Percentiles rank a stretch among this genome's conserved stretches.
Conservation (phyloP, 768 basidiomycete genomes). For the Trametopsis cervina region DNA sequence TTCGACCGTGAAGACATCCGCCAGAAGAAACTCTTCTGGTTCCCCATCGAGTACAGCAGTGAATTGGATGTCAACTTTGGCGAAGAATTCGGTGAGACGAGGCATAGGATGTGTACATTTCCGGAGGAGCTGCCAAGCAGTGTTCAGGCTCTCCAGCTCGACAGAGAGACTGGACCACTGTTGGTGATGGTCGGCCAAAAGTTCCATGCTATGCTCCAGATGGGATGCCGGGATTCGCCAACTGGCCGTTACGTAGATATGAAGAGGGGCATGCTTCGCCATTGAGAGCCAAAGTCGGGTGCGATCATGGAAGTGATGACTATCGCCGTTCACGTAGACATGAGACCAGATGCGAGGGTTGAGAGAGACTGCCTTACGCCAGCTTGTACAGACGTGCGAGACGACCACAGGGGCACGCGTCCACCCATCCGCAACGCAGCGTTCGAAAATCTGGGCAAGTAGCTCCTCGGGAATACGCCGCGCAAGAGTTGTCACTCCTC, state of each 20-base stretch:
- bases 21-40: conserved; percentile 2
- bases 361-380: conserved; percentile 44
- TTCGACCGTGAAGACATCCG: conserved; percentile 9
- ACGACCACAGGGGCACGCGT: conserved; percentile 45
- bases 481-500: conserved; percentile 46
- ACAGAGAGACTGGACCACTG: conserved; percentile 42
- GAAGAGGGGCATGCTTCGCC: conserved; percentile 36
- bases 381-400: conserved; percentile 53
- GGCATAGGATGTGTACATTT: conserved; percentile 30
- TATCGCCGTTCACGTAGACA: conserved; percentile 43
- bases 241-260: conserved; percentile 34
- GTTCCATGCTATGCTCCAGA: conserved; percentile 29
- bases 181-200: conserved; percentile 31
- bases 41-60: conserved; percentile 7
- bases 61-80: conserved; percentile 14
- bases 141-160: conserved; percentile 29
- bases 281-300: conserved; percentile 46
- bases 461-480: conserved; percentile 50
- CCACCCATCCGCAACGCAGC: conserved; percentile 44
- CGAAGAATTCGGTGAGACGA: conserved; percentile 29
- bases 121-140: conserved; percentile 33
- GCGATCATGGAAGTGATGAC: conserved; percentile 32
- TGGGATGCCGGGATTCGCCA: conserved; percentile 22
- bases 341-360: conserved; percentile 53
- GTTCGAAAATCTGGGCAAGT: conserved; percentile 46